Base-by-base conservation (phyloP, 305 asterid genomes). In the Fraxinus albicans region DNA sequence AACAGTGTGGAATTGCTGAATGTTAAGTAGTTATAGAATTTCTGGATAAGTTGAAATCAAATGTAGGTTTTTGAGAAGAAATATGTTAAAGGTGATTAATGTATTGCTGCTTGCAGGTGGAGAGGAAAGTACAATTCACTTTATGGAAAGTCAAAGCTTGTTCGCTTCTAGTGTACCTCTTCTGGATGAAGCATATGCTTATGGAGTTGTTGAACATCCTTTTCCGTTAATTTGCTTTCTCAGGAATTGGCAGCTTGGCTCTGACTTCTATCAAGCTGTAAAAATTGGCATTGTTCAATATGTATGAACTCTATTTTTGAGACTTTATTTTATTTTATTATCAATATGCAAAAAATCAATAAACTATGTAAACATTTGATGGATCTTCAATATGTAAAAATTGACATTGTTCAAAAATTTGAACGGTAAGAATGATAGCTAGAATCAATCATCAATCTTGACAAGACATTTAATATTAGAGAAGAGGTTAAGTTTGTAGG, bases 201-300 rank as follows among this genome's bases (percentile, higher is more conserved):
- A 86, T 87, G 99, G 99, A 79, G 86, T 89, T 80, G 99, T 96
- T 58, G 97, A 94, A 78, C 98, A 94, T 89, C 98, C 98, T 50
- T 96, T 93, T 84, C 99, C 98, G 15, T 83, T 96, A 84, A 94
- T 88, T 76, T 94, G 93, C 85, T 93, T 89, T 82, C 83, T 96
- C 74, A 84, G 90, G 85, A 89, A 86, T 73, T 94, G 99, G 99
- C 86, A 82, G 78, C 98, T 94, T 9, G 99, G 99, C 80, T 86
- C 98, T 74, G 94, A 93, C 81, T 96, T 96, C 89, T 63, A 31
- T 31, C 34, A 2, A 33, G 5, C 35, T 33, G 35, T 33, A 33
- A 33, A 33, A 33, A 33, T 35, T 36, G 9, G 1, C 42, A 36
- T 36, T 6, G 9, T 36, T 36, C 42, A 36, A 6, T 36, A 36